These are phyloP conservation scores for Stromatinia cepivora DNA, from an alignment of 2,329 filamentous ascomycete genomes.

Conservation along the genomic window DNA sequence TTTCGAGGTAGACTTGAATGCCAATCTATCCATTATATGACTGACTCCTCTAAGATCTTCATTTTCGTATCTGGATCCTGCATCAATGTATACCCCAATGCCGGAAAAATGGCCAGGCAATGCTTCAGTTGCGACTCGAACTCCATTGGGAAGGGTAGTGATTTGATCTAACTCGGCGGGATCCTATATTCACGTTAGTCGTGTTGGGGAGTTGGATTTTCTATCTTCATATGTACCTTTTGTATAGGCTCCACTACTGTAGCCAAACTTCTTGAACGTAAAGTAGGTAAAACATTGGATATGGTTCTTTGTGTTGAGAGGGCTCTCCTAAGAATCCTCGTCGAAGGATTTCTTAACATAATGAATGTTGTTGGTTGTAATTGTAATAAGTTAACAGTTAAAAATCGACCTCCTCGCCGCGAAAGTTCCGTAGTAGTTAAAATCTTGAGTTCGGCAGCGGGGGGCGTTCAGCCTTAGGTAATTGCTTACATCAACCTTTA, in stretches of 20 bases:
- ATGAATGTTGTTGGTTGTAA: conserved; percentile 20
- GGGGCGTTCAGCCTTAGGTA: neutral
- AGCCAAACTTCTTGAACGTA: conserved; percentile 38
- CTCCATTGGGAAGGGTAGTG: conserved; percentile 85
- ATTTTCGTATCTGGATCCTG: conserved; percentile 91
- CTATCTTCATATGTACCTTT: conserved; percentile 34
- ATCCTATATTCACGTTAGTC: conserved; percentile 55
- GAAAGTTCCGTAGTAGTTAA: neutral
- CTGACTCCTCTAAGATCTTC: conserved; percentile 81
- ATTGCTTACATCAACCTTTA: no score
- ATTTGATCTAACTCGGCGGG: conserved; percentile 84
- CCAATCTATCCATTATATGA: conserved; percentile 92
- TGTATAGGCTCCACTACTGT: conserved; percentile 40
- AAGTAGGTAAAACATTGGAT: conserved; percentile 31
- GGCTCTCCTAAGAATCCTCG: conserved; percentile 33
- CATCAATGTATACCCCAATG: conserved; percentile 93
- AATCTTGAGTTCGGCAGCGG: conserved; percentile 3
- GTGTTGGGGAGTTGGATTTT: neutral
- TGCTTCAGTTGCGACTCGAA: conserved; percentile 92
- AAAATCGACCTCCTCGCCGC: neutral
- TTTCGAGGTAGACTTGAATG: conserved; percentile 83
- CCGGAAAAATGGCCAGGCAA: conserved; percentile 92
- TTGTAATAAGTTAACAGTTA: neutral
- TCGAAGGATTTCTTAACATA: conserved; percentile 39
- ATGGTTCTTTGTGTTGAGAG: conserved; percentile 28